Percentiles rank a stretch among this genome's conserved stretches.
Evolutionary conservation across 108 stramenopile genomes (phyloP).

Genomic region (Thalassiosira profunda): DNA sequence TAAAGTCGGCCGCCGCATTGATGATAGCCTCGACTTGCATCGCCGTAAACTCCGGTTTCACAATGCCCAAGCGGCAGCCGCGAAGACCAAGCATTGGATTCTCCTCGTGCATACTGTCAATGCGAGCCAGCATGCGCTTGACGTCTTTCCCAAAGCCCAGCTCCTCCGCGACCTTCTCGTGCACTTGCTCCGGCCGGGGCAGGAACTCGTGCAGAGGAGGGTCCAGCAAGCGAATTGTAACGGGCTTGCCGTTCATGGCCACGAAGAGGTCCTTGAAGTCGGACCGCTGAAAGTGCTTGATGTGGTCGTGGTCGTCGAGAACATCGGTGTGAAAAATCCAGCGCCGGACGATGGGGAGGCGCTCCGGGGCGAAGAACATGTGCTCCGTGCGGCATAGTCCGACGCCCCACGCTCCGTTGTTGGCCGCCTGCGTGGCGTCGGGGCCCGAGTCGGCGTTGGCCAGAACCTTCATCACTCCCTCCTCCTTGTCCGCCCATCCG

Average conservation of each 20-base stretch:
- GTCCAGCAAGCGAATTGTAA: conserved; percentile 88
- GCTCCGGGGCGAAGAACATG: conserved; percentile 85
- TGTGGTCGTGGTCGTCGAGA: conserved; percentile 55
- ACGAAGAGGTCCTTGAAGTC: conserved; percentile 73
- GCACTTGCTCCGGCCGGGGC: conserved; percentile 56
- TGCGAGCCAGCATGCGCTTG: conserved; percentile 49
- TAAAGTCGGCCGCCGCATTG: conserved; percentile 63
- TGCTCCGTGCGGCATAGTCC: conserved; percentile 91
- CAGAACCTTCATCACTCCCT: conserved; percentile 68
- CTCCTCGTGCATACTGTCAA: conserved; percentile 75
- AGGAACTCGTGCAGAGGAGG: conserved; percentile 92
- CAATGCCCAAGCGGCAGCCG: conserved; percentile 81
- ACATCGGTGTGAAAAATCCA: conserved; percentile 82
- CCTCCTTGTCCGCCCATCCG: conserved; percentile 68
- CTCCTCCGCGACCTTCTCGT: conserved; percentile 56
- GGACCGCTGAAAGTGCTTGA: conserved; percentile 66
- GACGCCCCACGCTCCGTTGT: conserved; percentile 87
- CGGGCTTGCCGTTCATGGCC: conserved; percentile 78
- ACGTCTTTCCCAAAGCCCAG: conserved; percentile 58
- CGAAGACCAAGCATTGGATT: conserved; percentile 89
- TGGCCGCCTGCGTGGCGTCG: conserved; percentile 74
- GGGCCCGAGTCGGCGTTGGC: conserved; percentile 88
- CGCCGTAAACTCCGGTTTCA: conserved; percentile 61
- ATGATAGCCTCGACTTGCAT: conserved; percentile 90
- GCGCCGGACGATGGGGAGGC: conserved; percentile 73